Conservation (phyloP, 495 filamentous ascomycete species). For the Trichoderma gamsii region DNA sequence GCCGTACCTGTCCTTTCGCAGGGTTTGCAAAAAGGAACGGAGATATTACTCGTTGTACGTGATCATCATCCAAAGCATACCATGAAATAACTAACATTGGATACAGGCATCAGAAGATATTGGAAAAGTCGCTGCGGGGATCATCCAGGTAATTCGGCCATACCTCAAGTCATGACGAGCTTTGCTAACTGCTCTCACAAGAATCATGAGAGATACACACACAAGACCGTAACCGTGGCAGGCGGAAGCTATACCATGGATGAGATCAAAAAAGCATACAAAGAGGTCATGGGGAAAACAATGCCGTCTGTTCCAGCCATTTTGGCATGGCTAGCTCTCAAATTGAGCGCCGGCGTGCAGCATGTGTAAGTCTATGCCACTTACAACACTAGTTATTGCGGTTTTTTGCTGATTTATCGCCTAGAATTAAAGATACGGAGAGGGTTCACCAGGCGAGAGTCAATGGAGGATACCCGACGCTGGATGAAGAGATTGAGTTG, state of each 20-base stretch:
- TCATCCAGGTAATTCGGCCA: slow-evolving; percentile 26
- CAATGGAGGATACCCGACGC: slow-evolving; percentile 20
- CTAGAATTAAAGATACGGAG: slow-evolving; percentile 20
- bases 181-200: slow-evolving; percentile 10
- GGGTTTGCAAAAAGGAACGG: slow-evolving; percentile 29
- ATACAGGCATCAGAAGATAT: slow-evolving; percentile 33
- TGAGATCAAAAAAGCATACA: slow-evolving; percentile 23
- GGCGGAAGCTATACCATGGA: slow-evolving; percentile 26
- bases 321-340: slow-evolving; percentile 22
- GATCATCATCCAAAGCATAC: not conserved
- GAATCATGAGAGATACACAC: slow-evolving; percentile 26
- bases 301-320: slow-evolving; percentile 23
- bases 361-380: slow-evolving; percentile 19
- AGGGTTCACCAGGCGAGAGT: slow-evolving; percentile 21
- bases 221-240: slow-evolving; percentile 22
- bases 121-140: slow-evolving; percentile 31
- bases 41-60: slow-evolving; percentile 24
- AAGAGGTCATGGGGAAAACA: slow-evolving; percentile 23
- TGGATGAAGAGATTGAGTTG: slow-evolving; percentile 24
- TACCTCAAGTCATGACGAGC: not conserved
- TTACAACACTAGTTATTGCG: not conserved
- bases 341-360: slow-evolving; percentile 22
- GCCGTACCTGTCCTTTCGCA: slow-evolving; percentile 22
- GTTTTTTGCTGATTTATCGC: not conserved
- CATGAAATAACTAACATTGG: not conserved